phyloP scores from a whole-genome alignment of 2,329 filamentous ascomycete species.

The Fusarium buxicola region DNA sequence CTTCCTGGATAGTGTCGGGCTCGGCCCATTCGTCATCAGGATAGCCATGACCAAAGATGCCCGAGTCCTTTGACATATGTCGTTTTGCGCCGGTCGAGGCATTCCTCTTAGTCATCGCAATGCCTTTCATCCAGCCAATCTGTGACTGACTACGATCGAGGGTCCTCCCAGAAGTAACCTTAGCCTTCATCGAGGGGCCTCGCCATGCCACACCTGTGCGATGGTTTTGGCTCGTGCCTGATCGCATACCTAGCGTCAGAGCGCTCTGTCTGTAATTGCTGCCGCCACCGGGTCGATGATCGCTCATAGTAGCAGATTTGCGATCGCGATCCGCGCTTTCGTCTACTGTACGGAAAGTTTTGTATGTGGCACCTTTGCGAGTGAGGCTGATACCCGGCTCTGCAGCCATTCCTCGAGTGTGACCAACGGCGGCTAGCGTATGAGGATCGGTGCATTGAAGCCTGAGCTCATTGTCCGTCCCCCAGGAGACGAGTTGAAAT shows the following conservation, averaged over 20 bases:
- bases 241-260: constrained; percentile 58
- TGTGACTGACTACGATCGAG: constrained; percentile 65
- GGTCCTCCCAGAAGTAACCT: constrained; percentile 55
- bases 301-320: constrained; percentile 71
- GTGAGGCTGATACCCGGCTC: constrained; percentile 77
- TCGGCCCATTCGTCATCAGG: constrained; percentile 69
- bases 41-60: constrained; percentile 63
- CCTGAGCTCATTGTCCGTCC: constrained; percentile 83
- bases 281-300: constrained; percentile 62
- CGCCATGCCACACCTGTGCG: constrained; percentile 59
- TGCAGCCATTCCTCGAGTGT: constrained; percentile 74
- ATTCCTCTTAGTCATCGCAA: constrained; percentile 71
- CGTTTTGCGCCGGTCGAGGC: constrained; percentile 56
- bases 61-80: constrained; percentile 64
- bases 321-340: constrained; percentile 68
- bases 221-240: constrained; percentile 45
- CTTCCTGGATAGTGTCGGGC: constrained; percentile 72
- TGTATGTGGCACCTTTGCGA: constrained; percentile 85
- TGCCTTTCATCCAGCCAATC: constrained; percentile 77
- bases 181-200: constrained; percentile 70
- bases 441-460: constrained; percentile 78
- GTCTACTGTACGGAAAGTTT: constrained; percentile 82
- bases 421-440: constrained; percentile 76
- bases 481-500: constrained; percentile 94
- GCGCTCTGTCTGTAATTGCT: constrained; percentile 58